Conservation (phyloP, 176 grass and related monocot genomes). For the Aechmea fasciata region DNA sequence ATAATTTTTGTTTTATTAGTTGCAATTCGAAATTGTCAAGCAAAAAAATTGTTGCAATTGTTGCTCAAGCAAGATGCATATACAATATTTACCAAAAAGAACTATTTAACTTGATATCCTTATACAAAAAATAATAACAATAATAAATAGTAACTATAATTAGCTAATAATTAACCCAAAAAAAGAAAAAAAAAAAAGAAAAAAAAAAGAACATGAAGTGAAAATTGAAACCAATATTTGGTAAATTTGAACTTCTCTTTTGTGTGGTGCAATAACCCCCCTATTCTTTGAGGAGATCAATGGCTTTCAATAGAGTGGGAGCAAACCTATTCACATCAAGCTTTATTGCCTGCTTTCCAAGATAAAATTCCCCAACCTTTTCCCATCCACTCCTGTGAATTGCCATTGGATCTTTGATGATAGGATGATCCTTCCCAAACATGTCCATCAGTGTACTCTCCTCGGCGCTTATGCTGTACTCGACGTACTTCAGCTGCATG, state of each 20-base stretch:
- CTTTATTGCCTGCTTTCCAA: slow-evolving; percentile 68
- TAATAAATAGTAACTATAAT: not conserved
- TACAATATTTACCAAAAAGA: too few species aligned
- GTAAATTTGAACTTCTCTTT: not conserved
- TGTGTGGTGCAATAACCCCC: not conserved
- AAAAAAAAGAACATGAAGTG: not conserved
- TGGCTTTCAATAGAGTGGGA: slow-evolving; percentile 36
- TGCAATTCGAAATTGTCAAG: too few species aligned
- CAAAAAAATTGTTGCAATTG: too few species aligned
- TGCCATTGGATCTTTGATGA: slow-evolving; percentile 50
- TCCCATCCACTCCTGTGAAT: slow-evolving; percentile 63
- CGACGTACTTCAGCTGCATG: slow-evolving; percentile 50
- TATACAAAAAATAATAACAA: not conserved
- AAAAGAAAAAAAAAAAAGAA: too few species aligned
- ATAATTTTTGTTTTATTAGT: too few species aligned
- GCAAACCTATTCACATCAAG: slow-evolving; percentile 43
- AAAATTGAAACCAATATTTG: not conserved
- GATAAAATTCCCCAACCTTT: slow-evolving; percentile 62
- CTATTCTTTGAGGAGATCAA: slow-evolving; percentile 31
- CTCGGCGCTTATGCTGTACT: slow-evolving; percentile 51
- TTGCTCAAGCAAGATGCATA: too few species aligned
- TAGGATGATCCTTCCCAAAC: slow-evolving; percentile 49
- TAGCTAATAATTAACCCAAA: not conserved
- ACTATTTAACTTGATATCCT: too few species aligned
- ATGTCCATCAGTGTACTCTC: slow-evolving; percentile 70